Evolutionary conservation across 768 basidiomycete genomes (phyloP).

Genomic region (Tulasnella sp.): DNA sequence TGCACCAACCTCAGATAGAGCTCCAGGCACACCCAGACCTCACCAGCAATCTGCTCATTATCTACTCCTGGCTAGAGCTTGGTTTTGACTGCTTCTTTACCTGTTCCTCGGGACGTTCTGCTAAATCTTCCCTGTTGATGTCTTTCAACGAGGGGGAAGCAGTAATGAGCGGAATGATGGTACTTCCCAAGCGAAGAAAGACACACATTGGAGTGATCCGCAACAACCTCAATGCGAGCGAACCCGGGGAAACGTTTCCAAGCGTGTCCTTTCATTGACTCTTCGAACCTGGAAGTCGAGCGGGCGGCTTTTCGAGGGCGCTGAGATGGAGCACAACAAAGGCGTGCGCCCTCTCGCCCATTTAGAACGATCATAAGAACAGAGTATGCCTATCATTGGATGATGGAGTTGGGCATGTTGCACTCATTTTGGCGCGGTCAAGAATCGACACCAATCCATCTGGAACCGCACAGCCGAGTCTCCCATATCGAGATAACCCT

Average conservation of each 20-base stretch:
- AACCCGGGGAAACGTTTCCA: slow-evolving; percentile 61
- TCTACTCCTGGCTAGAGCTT: too few relatives aligned
- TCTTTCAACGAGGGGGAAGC: slow-evolving; percentile 33
- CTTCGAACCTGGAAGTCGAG: slow-evolving; percentile 47
- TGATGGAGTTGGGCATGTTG: background rate
- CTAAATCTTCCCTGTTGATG: slow-evolving; percentile 77
- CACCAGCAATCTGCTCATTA: too few relatives aligned
- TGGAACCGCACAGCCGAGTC: slow-evolving; percentile 73
- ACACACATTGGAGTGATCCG: slow-evolving; percentile 51
- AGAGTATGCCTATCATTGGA: background rate
- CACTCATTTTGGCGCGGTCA: slow-evolving; percentile 58
- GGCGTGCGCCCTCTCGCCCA: slow-evolving; percentile 87
- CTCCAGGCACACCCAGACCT: too few relatives aligned
- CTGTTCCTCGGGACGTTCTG: slow-evolving; percentile 59
- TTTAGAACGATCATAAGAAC: slow-evolving; percentile 48
- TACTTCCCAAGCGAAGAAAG: slow-evolving; percentile 26
- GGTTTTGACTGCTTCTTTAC: background rate
- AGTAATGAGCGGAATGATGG: background rate
- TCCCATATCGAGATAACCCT: slow-evolving; percentile 68
- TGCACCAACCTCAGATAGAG: too few relatives aligned
- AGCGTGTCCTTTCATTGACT: slow-evolving; percentile 54
- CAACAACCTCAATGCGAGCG: slow-evolving; percentile 73
- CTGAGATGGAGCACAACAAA: slow-evolving; percentile 62
- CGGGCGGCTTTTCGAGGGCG: slow-evolving; percentile 41
- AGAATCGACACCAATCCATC: slow-evolving; percentile 64